Conservation (phyloP, 2,329 filamentous ascomycete genomes). For the Trichoderma oligosporum region DNA sequence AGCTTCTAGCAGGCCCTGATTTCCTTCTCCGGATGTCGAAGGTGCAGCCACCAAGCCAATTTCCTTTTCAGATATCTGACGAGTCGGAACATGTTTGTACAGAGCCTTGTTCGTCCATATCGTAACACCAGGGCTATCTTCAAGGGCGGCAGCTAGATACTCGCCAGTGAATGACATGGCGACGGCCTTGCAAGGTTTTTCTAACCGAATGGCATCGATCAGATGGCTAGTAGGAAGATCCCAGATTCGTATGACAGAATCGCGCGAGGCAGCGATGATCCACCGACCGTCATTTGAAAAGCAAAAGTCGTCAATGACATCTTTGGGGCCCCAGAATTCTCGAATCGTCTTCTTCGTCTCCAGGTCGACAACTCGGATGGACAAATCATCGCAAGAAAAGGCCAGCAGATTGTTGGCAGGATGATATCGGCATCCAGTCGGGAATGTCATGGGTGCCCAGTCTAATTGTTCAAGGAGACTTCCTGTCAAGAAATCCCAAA, state of each 20-base stretch:
- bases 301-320: constrained; percentile 71
- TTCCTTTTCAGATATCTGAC: constrained; percentile 75
- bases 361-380: constrained; percentile 83
- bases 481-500: constrained; percentile 93
- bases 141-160: constrained; percentile 84
- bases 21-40: constrained; percentile 78
- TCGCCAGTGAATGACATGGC: constrained; percentile 89
- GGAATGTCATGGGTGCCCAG: constrained; percentile 70
- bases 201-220: constrained; percentile 83
- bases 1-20: constrained; percentile 69
- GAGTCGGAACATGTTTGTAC: constrained; percentile 82
- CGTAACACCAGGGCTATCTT: constrained; percentile 80
- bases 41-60: constrained; percentile 64
- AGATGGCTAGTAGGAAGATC: constrained; percentile 93
- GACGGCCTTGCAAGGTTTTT: constrained; percentile 74
- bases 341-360: constrained; percentile 87
- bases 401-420: constrained; percentile 79
- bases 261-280: constrained; percentile 83
- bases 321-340: constrained; percentile 81
- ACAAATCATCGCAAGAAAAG: constrained; percentile 82
- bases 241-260: constrained; percentile 81
- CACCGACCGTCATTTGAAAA: constrained; percentile 94
- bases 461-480: constrained; percentile 75
- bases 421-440: constrained; percentile 77
- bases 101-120: constrained; percentile 94